Evolutionary conservation across 805 yeast species (phyloP).

Genomic region (Myxozyma monticola): DNA sequence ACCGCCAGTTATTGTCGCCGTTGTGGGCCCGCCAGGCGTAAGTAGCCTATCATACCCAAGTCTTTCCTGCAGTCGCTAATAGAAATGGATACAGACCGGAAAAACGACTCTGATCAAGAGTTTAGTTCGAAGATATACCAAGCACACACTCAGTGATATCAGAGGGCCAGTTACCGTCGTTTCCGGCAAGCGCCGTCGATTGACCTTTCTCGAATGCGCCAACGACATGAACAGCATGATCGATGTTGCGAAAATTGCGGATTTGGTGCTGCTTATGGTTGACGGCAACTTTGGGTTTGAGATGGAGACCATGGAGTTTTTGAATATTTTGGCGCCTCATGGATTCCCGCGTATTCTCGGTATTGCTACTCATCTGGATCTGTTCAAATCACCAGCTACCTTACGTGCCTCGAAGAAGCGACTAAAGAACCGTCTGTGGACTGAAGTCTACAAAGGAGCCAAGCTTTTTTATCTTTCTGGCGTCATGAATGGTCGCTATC

Average conservation of each 20-base stretch:
- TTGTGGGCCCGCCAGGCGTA: slow-evolving; percentile 94
- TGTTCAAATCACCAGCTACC: slow-evolving; percentile 86
- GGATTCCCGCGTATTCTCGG: slow-evolving; percentile 99
- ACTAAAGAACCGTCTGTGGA: slow-evolving; percentile 94
- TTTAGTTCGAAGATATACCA: slow-evolving; percentile 80
- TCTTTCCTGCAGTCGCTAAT: not conserved
- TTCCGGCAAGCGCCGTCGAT: slow-evolving; percentile 76
- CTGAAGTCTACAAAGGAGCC: slow-evolving; percentile 98
- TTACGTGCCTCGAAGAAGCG: slow-evolving; percentile 88
- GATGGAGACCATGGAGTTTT: slow-evolving; percentile 99
- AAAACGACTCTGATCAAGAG: slow-evolving; percentile 91
- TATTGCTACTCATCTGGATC: slow-evolving; percentile 91
- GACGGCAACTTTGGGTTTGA: slow-evolving; percentile 98
- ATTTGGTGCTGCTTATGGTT: slow-evolving; percentile 79
- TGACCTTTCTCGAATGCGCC: slow-evolving; percentile 89
- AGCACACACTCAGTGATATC: slow-evolving; percentile 79
- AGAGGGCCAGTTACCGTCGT: slow-evolving; percentile 97
- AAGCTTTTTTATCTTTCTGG: slow-evolving; percentile 92
- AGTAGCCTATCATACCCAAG: slow-evolving; percentile 6
- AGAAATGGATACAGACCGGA: slow-evolving; percentile 62
- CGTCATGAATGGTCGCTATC: slow-evolving; percentile 94
- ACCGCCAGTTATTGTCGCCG: slow-evolving; percentile 94
- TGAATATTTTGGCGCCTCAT: slow-evolving; percentile 94
- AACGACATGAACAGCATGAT: slow-evolving; percentile 95
- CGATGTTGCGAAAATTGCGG: slow-evolving; percentile 94